A percentile compares a stretch with the other conserved stretches of the same genome.
Evolutionary conservation across 352 stramenopile genomes (phyloP).

Genomic region (Pythium monospermum): DNA sequence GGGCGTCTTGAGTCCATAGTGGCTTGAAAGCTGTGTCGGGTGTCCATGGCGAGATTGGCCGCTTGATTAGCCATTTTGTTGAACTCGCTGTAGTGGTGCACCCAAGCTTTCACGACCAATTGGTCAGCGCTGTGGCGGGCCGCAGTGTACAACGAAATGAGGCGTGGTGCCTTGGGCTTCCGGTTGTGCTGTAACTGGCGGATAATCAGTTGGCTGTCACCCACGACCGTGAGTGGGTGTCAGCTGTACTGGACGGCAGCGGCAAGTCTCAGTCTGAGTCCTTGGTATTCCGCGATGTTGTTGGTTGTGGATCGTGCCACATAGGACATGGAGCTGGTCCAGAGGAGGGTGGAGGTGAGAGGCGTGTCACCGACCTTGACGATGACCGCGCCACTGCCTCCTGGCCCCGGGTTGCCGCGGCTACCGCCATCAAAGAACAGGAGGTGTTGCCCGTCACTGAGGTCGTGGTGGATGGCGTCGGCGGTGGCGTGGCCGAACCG

Average conservation of each 20-base stretch:
- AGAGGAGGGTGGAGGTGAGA: no score
- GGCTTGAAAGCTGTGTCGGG: no score
- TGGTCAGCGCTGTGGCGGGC: not conserved
- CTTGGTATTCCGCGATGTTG: constrained; percentile 12
- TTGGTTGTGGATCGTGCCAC: constrained; percentile 5
- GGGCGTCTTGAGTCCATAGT: no score
- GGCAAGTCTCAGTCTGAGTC: not conserved
- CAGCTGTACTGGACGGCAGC: not conserved
- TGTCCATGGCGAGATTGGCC: constrained; percentile 8
- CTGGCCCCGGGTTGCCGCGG: no score
- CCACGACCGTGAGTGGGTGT: not conserved
- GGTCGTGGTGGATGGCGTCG: no score
- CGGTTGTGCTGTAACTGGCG: not conserved
- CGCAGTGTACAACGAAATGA: not conserved
- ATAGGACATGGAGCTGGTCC: no score
- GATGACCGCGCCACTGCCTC: no score
- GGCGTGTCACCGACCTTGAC: no score
- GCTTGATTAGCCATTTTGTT: constrained; percentile 19
- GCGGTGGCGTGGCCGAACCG: no score
- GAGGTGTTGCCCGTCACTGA: no score
- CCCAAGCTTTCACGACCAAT: not conserved
- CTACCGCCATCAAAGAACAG: no score
- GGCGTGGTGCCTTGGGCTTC: not conserved
- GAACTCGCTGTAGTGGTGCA: constrained; percentile 9
- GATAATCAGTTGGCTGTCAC: constrained; percentile 8